Percentiles rank a stretch among this genome's conserved stretches.
These are phyloP conservation scores for Sarocladiaceae sp. DNA, from an alignment of 2,329 filamentous ascomycete species.

Conservation along the genomic window DNA sequence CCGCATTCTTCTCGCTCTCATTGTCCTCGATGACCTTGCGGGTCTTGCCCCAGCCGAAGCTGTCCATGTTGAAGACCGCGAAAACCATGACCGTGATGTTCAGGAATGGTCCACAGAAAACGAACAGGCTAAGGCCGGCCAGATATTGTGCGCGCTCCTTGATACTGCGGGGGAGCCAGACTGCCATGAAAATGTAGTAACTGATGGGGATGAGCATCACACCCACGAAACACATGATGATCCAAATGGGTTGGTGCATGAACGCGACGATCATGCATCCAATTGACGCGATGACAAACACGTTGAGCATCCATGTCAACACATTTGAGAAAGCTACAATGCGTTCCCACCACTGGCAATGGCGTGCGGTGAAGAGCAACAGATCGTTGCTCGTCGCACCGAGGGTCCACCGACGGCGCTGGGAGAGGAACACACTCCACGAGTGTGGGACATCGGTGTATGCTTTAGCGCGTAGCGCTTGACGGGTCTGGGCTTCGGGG, in stretches of 20 bases:
- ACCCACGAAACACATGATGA: slow-evolving; percentile 20
- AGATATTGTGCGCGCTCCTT: slow-evolving; percentile 19
- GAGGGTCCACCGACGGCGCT: slow-evolving; percentile 22
- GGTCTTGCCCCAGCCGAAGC: slow-evolving; percentile 23
- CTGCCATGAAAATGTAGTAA: slow-evolving; percentile 19
- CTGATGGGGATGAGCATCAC: slow-evolving; percentile 20
- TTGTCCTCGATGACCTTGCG: slow-evolving; percentile 15
- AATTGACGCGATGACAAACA: slow-evolving; percentile 22
- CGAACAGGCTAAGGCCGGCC: slow-evolving; percentile 17
- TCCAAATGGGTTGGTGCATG: slow-evolving; percentile 20
- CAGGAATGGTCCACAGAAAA: slow-evolving; percentile 19
- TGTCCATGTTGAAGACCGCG: slow-evolving; percentile 22
- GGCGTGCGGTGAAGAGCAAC: slow-evolving; percentile 14
- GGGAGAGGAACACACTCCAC: slow-evolving; percentile 33
- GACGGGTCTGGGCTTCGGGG: slow-evolving; percentile 31
- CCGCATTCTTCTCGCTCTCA: neutral
- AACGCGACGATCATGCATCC: slow-evolving; percentile 23
- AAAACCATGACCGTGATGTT: slow-evolving; percentile 22
- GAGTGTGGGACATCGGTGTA: slow-evolving; percentile 34
- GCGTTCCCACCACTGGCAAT: slow-evolving; percentile 21
- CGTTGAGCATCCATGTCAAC: slow-evolving; percentile 19
- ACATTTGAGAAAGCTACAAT: slow-evolving; percentile 20
- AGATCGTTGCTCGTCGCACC: slow-evolving; percentile 22
- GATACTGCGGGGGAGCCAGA: slow-evolving; percentile 19
- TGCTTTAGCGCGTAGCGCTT: slow-evolving; percentile 34